phyloP scores from a whole-genome alignment of 1,284 basidiomycete species.

The Heterobasidion parviporum region DNA sequence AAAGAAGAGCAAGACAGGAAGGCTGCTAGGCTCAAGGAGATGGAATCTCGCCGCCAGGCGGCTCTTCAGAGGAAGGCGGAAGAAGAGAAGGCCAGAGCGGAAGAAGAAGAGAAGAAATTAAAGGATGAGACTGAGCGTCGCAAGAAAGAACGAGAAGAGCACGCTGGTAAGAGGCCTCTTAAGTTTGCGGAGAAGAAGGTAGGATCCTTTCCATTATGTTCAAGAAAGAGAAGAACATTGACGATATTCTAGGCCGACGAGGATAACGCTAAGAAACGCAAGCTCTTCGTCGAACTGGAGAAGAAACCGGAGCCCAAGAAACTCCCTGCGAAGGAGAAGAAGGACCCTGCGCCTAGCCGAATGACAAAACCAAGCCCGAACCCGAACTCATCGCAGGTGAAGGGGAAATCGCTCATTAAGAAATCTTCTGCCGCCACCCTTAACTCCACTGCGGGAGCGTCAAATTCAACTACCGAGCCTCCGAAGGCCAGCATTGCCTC shows the following conservation, averaged over 20 bases:
- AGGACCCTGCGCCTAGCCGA: conserved; percentile 24
- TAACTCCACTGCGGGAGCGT: conserved; percentile 8
- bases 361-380: conserved; percentile 22
- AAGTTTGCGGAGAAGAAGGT: conserved; percentile 53
- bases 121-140: conserved; percentile 65
- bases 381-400: conserved; percentile 14
- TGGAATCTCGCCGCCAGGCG: conserved; percentile 69
- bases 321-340: conserved; percentile 37
- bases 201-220: conserved; percentile 3
- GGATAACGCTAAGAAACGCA: conserved; percentile 64
- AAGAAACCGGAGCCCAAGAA: conserved; percentile 57
- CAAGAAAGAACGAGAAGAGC: conserved; percentile 69
- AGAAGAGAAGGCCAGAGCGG: conserved; percentile 57
- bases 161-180: conserved; percentile 53
- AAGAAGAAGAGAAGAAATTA: conserved; percentile 61
- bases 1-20: conserved; percentile 82
- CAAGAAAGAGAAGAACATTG: neutral
- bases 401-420: conserved; percentile 19
- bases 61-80: conserved; percentile 71
- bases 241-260: conserved; percentile 35
- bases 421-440: conserved; percentile 1
- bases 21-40: conserved; percentile 62
- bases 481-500: conserved; percentile 8
- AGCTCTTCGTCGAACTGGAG: conserved; percentile 41
- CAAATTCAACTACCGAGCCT: conserved; percentile 7